phyloP scores from a whole-genome alignment of 352 stramenopile species.

The Globisporangium paddicum region DNA sequence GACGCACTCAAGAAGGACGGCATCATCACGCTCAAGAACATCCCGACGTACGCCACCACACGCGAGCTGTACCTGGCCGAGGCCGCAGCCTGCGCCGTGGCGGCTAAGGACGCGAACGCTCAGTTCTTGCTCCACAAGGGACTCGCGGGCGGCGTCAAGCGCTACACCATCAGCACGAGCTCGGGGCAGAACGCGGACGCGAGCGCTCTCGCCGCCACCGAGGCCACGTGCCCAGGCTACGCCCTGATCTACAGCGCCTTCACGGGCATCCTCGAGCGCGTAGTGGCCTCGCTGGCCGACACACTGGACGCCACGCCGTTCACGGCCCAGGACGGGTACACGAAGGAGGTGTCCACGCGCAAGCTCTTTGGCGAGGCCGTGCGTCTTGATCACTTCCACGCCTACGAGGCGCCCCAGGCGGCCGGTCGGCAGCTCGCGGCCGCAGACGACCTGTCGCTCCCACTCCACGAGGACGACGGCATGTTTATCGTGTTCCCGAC shows the following conservation, averaged over 20 bases:
- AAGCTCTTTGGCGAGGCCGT: conserved; percentile 53
- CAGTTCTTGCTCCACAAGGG: conserved; percentile 53
- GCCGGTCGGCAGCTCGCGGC: conserved; percentile 3
- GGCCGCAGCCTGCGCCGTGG: conserved; percentile 46
- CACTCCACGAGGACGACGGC: conserved; percentile 54
- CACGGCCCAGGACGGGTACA: conserved; percentile 34
- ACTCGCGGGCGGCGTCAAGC: conserved; percentile 54
- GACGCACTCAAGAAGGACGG: conserved; percentile 53
- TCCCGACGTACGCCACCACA: conserved; percentile 39
- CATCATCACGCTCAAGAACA: conserved; percentile 63
- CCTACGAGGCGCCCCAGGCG: conserved; percentile 32
- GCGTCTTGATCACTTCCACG: conserved; percentile 60
- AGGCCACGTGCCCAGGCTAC: conserved; percentile 38
- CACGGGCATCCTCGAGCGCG: conserved; percentile 36
- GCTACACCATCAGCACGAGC: conserved; percentile 65
- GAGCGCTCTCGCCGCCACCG: conserved; percentile 14
- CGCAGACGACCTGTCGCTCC: conserved; percentile 36
- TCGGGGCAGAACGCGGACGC: conserved; percentile 33
- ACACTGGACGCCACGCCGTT: conserved; percentile 42
- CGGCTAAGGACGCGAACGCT: conserved; percentile 15
- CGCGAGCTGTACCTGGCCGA: conserved; percentile 41
- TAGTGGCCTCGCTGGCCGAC: conserved; percentile 33
- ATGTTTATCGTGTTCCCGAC: conserved; percentile 56
- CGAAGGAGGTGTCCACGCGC: conserved; percentile 27
- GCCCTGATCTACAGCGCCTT: conserved; percentile 32